Base-by-base conservation (phyloP, 2,329 filamentous ascomycete genomes). In the Penicillium freii region DNA sequence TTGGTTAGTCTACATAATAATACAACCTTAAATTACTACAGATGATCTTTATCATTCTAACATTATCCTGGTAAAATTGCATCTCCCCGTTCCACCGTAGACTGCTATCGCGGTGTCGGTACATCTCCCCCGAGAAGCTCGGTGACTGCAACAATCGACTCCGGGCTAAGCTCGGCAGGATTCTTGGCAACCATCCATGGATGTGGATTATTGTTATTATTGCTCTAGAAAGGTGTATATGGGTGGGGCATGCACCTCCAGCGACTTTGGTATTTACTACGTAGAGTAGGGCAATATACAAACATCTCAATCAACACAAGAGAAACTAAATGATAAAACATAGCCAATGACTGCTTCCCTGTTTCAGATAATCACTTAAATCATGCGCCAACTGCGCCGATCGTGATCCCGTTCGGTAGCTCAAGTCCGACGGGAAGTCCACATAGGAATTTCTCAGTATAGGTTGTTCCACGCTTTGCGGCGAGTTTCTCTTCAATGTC, bases 401-500 rank as follows among this genome's bases (percentile, higher is more conserved):
- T 60, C 1, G 51, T 61, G 11, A 68, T 51, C 3, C 71, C 71
- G 58, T 65, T 73, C 2, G 70, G 69, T 10, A 73, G 48, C 55
- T 79, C 70, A 58, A 82, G 57, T 0, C 80, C 81, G 8, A 82
- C 50, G 0, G 81, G 81, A 19, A 83, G 62, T 0, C 81, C 81
- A 6, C 70, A 71, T 0, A 77, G 62, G 42, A 72, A 82, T 36
- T 73, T 75, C 8, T 69, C 74, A 0, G 64, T 61, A 40, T 76
- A 82, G 3, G 64, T 47, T 1, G 52, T 38, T 3, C 66, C 68
- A 5, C 57, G 62, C 57, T 63, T 61, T 4, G 33, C 46, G 0
- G 78, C 78, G 17, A 82, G 62, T 58, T 75, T 74, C 68, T 84
- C 79, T 54, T 83, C 81, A 9, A 84, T 71, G 58, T 85, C 82